phyloP scores from a whole-genome alignment of 2,329 filamentous ascomycete genomes.

The Botrytis fragariae region DNA sequence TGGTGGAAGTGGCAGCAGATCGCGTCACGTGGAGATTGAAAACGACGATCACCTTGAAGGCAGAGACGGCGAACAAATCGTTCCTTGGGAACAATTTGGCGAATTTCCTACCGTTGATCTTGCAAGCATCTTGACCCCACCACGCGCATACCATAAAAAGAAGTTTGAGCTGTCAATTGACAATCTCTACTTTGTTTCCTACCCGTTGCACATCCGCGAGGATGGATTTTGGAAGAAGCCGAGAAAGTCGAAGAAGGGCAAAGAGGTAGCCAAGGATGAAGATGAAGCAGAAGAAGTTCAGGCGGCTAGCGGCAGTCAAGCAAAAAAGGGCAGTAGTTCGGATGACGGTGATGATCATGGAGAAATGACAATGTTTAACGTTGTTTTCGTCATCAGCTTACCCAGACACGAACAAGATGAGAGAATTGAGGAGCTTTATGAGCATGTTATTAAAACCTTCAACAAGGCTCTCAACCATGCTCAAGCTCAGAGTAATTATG shows the following conservation, averaged over 20 bases:
- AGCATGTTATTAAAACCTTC: conserved; percentile 86
- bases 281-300: conserved; percentile 23
- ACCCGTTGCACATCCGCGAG: conserved; percentile 77
- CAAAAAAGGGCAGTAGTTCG: conserved; percentile 33
- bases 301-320: conserved; percentile 16
- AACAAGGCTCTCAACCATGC: conserved; percentile 91
- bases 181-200: conserved; percentile 75
- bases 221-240: conserved; percentile 75
- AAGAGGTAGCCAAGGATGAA: conserved; percentile 28
- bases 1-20: conserved; percentile 12
- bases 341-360: conserved; percentile 34
- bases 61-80: conserved; percentile 55
- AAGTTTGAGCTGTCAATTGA: conserved; percentile 81
- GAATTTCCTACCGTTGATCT: conserved; percentile 74
- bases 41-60: conserved; percentile 49
- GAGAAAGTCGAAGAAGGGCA: conserved; percentile 39
- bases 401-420: conserved; percentile 73
- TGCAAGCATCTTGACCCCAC: conserved; percentile 75
- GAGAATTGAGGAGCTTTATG: conserved; percentile 75
- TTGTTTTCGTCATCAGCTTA: conserved; percentile 87
- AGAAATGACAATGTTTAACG: conserved; percentile 92
- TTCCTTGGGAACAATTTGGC: conserved; percentile 70
- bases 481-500: conserved; percentile 84
- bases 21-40: conserved; percentile 31
- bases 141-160: conserved; percentile 72